Conservation (phyloP, 176 grass and related monocot species). For the Oryza rufipogon region DNA sequence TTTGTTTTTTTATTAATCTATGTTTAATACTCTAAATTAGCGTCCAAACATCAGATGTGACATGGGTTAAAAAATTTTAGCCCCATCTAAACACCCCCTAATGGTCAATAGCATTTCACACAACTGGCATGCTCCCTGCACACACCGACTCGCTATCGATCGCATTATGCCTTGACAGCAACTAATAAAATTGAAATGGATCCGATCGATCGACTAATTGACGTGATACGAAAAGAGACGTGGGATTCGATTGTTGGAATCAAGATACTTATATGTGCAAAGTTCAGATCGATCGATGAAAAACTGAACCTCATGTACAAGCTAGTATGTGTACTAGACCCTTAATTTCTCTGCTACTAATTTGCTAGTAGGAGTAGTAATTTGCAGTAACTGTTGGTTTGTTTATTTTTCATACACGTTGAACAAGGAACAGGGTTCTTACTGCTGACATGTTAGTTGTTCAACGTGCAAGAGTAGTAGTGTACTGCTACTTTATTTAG, state of each 20-base stretch:
- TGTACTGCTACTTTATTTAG: background rate
- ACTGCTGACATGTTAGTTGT: background rate
- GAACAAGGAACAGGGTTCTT: background rate
- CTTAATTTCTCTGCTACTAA: background rate
- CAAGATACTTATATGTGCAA: background rate
- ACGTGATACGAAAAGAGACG: constrained; percentile 5
- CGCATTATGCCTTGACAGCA: constrained; percentile 27
- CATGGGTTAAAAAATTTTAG: too few species aligned
- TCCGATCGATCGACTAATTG: background rate
- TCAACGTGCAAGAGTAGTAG: background rate
- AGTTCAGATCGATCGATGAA: background rate
- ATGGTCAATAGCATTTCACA: background rate
- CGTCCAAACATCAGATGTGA: too few species aligned
- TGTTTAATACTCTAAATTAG: too few species aligned
- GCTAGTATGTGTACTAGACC: background rate
- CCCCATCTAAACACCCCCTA: too few species aligned
- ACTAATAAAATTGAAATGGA: constrained; percentile 5
- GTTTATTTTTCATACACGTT: background rate
- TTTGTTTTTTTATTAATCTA: too few species aligned
- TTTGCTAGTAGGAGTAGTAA: background rate
- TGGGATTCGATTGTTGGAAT: constrained; percentile 4
- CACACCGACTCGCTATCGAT: constrained; percentile 5
- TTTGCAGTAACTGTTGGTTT: background rate
- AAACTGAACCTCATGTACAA: background rate
- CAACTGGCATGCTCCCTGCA: background rate